These are phyloP conservation scores for Zygosaccharomyces kombuchaensis DNA, from an alignment of 805 yeast species.

Conservation along the genomic window DNA sequence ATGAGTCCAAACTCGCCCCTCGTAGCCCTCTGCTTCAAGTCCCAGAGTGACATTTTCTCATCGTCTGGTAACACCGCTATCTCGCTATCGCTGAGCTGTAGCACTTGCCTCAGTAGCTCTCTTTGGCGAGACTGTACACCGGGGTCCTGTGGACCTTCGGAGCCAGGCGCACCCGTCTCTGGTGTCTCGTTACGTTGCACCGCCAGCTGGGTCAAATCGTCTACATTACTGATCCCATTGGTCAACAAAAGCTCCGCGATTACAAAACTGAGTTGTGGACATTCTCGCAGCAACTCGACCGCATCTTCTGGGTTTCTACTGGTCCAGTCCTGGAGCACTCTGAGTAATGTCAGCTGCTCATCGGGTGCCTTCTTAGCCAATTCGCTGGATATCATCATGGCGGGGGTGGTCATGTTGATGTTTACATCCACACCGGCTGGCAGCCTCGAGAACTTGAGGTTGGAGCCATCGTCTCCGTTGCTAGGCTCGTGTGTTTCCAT, in stretches of 20 bases:
- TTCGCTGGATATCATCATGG: slow-evolving; percentile 36
- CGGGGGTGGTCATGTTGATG: slow-evolving; percentile 37
- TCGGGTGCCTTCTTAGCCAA: slow-evolving; percentile 23
- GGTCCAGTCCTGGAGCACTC: slow-evolving; percentile 49
- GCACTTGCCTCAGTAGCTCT: slow-evolving; percentile 47
- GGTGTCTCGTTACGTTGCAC: slow-evolving; percentile 26
- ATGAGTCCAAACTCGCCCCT: slow-evolving; percentile 34
- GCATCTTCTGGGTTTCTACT: slow-evolving; percentile 53
- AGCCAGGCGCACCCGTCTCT: slow-evolving; percentile 20
- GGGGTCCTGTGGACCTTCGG: slow-evolving; percentile 26
- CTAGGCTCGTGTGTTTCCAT: slow-evolving; percentile 17
- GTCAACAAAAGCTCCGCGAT: slow-evolving; percentile 65
- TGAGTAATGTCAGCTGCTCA: slow-evolving; percentile 27
- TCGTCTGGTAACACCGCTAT: slow-evolving; percentile 46
- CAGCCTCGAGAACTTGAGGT: slow-evolving; percentile 41
- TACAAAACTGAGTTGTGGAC: slow-evolving; percentile 82
- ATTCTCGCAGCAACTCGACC: slow-evolving; percentile 54
- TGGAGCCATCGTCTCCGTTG: slow-evolving; percentile 8
- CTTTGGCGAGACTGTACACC: slow-evolving; percentile 37
- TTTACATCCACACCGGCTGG: slow-evolving; percentile 51
- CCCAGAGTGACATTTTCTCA: slow-evolving; percentile 41
- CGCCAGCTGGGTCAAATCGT: slow-evolving; percentile 35
- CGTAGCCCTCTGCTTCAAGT: slow-evolving; percentile 35
- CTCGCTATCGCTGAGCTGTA: slow-evolving; percentile 50
- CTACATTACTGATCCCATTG: slow-evolving; percentile 33